These are phyloP conservation scores for Magnaporthiopsis incrustans DNA, from an alignment of 2,329 filamentous ascomycete genomes.

Conservation along the genomic window DNA sequence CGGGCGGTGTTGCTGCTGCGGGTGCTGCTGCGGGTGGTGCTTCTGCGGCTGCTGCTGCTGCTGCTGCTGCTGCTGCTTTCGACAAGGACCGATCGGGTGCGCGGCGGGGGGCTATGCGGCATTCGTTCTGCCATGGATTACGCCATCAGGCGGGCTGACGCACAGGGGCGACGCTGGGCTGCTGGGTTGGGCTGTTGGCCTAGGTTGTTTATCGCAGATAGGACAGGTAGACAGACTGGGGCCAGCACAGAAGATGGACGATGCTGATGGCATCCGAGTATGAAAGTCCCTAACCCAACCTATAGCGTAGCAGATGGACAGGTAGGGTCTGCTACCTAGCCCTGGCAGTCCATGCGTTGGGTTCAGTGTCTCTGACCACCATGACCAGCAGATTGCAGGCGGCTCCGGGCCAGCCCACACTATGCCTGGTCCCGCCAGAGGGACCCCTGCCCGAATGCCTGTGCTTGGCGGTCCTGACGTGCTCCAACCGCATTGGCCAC, in stretches of 20 bases:
- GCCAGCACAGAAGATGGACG: no score
- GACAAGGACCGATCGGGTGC: constrained; percentile 41
- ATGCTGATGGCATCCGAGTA: no score
- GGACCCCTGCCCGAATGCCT: not conserved
- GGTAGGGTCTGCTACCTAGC: not conserved
- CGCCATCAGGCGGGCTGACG: constrained; percentile 48
- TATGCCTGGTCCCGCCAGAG: not conserved
- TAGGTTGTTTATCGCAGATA: no score
- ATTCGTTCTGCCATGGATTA: constrained; percentile 63
- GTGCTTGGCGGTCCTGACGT: constrained; percentile 9
- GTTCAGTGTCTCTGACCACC: not conserved
- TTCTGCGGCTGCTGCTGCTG: constrained; percentile 27
- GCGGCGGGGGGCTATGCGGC: constrained; percentile 23
- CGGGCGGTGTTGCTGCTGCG: not conserved
- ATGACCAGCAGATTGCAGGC: constrained; percentile 10
- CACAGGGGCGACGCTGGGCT: constrained; percentile 4
- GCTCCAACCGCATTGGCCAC: constrained; percentile 7
- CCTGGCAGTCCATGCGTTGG: no score
- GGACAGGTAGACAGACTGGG: no score
- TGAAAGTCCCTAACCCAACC: no score
- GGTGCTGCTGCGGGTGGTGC: not conserved
- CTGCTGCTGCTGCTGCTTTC: constrained; percentile 32
- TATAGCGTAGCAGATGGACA: not conserved
- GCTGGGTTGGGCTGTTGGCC: no score
- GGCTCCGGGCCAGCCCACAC: constrained; percentile 12